Base-by-base conservation (phyloP, 78 protist genomes). In the Dictyostelium brefeldianum region DNA sequence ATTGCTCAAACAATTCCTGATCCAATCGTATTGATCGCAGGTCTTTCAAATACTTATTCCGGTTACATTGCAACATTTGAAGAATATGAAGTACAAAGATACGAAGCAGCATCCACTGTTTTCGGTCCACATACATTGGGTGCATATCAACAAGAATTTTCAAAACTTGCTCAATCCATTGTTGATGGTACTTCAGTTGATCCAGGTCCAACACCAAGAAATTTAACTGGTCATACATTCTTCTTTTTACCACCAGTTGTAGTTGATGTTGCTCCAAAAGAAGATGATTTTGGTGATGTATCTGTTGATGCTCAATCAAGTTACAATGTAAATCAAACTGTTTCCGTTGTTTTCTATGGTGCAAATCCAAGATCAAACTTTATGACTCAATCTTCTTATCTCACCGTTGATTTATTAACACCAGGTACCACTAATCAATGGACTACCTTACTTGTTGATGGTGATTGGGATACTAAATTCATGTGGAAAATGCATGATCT, bases 41-140 rank as follows among this genome's bases (percentile, higher is more conserved):
- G 96, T 48, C 91, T 92, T 46, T 12, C 95, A 54, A 96, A 94
- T 81, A 83, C 94, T 3, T 96, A 96, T 53, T 50, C 94, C 5
- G 91, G 91, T 59, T 96, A 96, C 80, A 80, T 90, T 65, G 87
- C 97, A 29, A 96, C 97, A 71, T 57, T 27, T 10, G 96, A 92
- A 53, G 97, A 96, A 70, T 96, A 89, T 74, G 87, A 89, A 67
- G 90, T 79, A 25, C 95, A 92, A 81, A 78, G 96, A 79, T 96
- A 94, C 87, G 97, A 96, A 56, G 97, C 74, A 36, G 97, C 97
- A 3, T 83, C 96, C 15, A 96, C 97, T 54, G 56, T 83, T 41
- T 90, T 81, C 48, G 97, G 97, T 18, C 97, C 97, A 74, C 74
- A 75, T 57, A 95, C 95, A 0, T 74, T 90, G 1, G 79, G 74